A percentile compares a stretch with the other conserved stretches of the same genome.
phyloP scores from a whole-genome alignment of 345 rosid species.

The Bruguiera sexangula region DNA sequence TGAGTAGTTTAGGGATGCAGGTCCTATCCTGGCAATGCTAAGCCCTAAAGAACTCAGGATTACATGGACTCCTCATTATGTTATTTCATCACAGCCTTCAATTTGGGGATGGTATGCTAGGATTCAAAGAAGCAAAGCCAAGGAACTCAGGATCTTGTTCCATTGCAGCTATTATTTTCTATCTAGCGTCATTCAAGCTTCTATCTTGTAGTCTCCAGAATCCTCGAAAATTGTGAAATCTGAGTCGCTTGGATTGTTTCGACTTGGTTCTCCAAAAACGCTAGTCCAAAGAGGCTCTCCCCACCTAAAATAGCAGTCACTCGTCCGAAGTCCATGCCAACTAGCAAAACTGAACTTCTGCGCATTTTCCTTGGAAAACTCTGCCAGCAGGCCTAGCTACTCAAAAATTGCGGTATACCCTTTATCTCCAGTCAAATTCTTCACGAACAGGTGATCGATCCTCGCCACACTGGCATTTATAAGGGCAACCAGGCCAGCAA shows the following conservation, averaged over 20 bases:
- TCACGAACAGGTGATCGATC: not conserved
- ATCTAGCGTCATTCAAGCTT: constrained; percentile 17
- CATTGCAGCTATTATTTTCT: not conserved
- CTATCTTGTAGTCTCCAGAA: not conserved
- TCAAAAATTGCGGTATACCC: not conserved
- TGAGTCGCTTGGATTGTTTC: not conserved
- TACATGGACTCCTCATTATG: too few species aligned
- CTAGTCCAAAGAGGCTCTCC: constrained; percentile 2
- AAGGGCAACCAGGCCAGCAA: not conserved
- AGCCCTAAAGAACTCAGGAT: too few species aligned
- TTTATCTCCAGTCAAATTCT: not conserved
- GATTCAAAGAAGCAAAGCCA: constrained; percentile 11
- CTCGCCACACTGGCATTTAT: not conserved
- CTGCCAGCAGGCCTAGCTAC: not conserved
- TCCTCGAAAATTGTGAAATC: not conserved
- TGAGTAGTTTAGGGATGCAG: too few species aligned
- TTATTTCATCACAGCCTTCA: too few species aligned
- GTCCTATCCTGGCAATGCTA: too few species aligned
- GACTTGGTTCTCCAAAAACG: not conserved
- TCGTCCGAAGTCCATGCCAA: constrained; percentile 7
- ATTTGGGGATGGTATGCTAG: not conserved
- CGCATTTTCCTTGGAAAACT: not conserved
- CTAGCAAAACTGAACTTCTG: not conserved
- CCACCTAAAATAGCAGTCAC: not conserved
- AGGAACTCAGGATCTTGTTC: constrained; percentile 12